Percentiles rank a stretch among this genome's conserved stretches.
Conservation (phyloP, 140 eudicot genomes). For the Bidens hawaiensis region DNA sequence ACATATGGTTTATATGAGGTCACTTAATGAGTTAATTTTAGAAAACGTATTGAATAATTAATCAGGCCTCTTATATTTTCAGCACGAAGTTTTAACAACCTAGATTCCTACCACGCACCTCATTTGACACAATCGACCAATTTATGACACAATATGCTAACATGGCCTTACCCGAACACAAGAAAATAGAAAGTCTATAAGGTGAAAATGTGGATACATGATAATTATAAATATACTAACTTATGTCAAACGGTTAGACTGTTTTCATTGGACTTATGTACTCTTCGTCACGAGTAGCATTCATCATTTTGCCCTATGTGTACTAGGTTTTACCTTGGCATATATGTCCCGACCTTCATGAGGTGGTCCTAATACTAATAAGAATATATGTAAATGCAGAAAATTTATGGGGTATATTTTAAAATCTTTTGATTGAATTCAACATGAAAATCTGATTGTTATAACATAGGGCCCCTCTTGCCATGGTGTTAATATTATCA, state of each 20-base stretch:
- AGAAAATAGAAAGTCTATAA: not conserved
- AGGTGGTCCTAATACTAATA: not conserved
- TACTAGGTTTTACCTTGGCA: not conserved
- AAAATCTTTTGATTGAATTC: not conserved
- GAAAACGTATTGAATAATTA: too few species aligned
- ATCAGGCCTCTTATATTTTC: too few species aligned
- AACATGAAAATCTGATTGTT: not conserved
- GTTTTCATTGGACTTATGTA: not conserved
- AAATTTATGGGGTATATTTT: too few species aligned
- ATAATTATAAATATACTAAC: too few species aligned
- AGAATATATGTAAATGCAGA: not conserved
- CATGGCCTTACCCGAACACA: not conserved
- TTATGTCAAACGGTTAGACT: not conserved
- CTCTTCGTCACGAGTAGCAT: too few species aligned
- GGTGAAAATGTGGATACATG: not conserved
- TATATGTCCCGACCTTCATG: too few species aligned
- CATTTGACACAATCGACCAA: too few species aligned
- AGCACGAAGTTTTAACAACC: too few species aligned
- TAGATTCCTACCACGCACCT: too few species aligned
- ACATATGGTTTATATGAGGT: too few species aligned
- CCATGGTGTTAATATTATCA: not conserved
- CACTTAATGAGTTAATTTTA: too few species aligned
- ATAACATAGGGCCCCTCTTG: not conserved
- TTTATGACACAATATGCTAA: too few species aligned
- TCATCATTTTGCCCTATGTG: not conserved